phyloP scores from a whole-genome alignment of 352 stramenopile species.

The Hyphochytrium catenoides region DNA sequence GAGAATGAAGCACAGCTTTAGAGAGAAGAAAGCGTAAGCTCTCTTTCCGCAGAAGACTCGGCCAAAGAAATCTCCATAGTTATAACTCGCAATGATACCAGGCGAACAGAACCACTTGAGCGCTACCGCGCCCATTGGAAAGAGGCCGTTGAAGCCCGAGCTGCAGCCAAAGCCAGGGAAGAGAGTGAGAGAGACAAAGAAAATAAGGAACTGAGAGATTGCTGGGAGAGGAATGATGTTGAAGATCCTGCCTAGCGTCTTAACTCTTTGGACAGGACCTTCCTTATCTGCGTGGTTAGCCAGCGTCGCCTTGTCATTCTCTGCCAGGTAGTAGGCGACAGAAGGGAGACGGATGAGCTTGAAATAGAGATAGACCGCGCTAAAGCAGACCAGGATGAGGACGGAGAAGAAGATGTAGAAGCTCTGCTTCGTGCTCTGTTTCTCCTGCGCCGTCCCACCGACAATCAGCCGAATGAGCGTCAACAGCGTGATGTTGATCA shows the following conservation, averaged over 20 bases:
- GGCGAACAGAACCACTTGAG: conserved; percentile 24
- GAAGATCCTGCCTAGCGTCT: conserved; percentile 23
- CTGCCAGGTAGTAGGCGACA: conserved; percentile 17
- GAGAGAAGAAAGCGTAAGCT: conserved; percentile 25
- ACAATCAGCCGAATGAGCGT: conserved; percentile 26
- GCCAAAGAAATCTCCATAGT: conserved; percentile 32
- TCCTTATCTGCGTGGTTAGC: conserved; percentile 10
- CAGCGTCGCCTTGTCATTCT: conserved; percentile 14
- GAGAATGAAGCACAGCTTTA: conserved; percentile 16
- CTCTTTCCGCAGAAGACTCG: conserved; percentile 19
- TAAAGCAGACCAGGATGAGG: conserved; percentile 20
- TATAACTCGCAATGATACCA: conserved; percentile 26
- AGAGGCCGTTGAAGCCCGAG: conserved; percentile 9
- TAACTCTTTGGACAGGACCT: conserved; percentile 16
- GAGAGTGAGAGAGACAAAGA: conserved; percentile 26
- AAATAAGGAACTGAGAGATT: conserved; percentile 22
- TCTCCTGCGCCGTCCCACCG: conserved; percentile 17
- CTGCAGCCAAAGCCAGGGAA: conserved; percentile 28
- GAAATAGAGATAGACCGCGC: conserved; percentile 20
- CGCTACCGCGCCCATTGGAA: conserved; percentile 4
- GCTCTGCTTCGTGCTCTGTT: conserved; percentile 10
- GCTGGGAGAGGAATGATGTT: conserved; percentile 21
- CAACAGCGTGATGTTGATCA: conserved; percentile 25
- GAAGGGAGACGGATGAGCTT: conserved; percentile 13
- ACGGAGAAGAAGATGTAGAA: conserved; percentile 39